Conservation (phyloP, 139 green algal species). For the Coelastrella sp. region DNA sequence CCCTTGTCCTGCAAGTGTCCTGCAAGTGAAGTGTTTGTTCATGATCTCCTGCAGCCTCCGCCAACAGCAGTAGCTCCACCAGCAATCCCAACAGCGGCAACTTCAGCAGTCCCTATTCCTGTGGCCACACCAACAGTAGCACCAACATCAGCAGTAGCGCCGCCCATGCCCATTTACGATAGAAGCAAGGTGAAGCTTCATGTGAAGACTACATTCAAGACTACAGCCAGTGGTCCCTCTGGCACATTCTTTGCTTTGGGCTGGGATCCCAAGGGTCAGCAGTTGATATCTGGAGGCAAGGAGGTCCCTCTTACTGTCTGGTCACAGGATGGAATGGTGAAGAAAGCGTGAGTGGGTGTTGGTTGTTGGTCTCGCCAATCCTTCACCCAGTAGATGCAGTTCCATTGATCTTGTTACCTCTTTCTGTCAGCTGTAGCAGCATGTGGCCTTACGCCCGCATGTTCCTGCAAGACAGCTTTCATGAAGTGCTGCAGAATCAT, state of each 20-base stretch:
- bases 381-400: too few species aligned
- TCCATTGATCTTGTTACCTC: too few species aligned
- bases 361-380: background rate
- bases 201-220: background rate
- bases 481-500: too few species aligned
- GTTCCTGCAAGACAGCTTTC: too few species aligned
- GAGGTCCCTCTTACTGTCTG: constrained; percentile 34
- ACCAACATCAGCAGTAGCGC: constrained; percentile 1
- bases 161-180: background rate
- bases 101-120: too few species aligned
- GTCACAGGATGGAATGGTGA: background rate
- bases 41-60: background rate
- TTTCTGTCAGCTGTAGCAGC: too few species aligned
- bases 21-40: background rate
- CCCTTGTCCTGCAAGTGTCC: too few species aligned
- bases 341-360: constrained; percentile 1
- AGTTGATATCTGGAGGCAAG: constrained; percentile 12
- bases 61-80: background rate
- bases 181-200: background rate
- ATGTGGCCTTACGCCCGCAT: too few species aligned
- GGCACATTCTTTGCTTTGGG: constrained; percentile 16
- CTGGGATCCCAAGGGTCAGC: constrained; percentile 27
- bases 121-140: background rate
- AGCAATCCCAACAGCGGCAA: background rate
- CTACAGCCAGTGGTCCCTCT: background rate